These are phyloP conservation scores for Vicia faba DNA, from an alignment of 306 rosid genomes.

Conservation along the genomic window DNA sequence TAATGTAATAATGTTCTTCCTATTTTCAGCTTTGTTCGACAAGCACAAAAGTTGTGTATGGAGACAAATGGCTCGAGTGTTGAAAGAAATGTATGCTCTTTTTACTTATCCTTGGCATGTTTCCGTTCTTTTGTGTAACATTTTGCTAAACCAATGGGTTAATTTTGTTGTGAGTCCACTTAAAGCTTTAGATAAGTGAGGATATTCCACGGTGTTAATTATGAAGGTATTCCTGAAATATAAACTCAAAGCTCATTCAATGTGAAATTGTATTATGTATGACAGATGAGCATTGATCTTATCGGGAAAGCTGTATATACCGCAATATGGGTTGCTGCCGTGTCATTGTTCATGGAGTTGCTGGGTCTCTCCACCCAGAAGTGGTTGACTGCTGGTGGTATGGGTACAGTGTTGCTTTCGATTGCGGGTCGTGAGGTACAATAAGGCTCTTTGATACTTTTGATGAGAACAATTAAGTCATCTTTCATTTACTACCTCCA, in stretches of 20 bases:
- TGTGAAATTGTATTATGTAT: constrained; percentile 48
- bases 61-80: constrained; percentile 62
- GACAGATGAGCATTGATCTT: constrained; percentile 85
- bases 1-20: constrained; percentile 36
- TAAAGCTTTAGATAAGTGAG: constrained; percentile 34
- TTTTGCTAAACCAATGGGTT: constrained; percentile 29
- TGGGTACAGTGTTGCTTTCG: constrained; percentile 88
- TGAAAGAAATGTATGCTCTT: constrained; percentile 73
- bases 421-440: constrained; percentile 99
- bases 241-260: constrained; percentile 17
- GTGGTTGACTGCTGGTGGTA: constrained; percentile 99
- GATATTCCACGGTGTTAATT: constrained; percentile 14
- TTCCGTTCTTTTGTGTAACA: constrained; percentile 29
- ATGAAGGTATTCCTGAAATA: constrained; percentile 42
- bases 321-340: constrained; percentile 97
- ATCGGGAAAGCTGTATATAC: constrained; percentile 87
- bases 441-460: constrained; percentile 37
- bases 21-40: constrained; percentile 80
- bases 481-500: constrained; percentile 19
- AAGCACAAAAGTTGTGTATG: constrained; percentile 61
- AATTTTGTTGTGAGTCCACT: constrained; percentile 27
- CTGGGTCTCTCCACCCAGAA: constrained; percentile 90
- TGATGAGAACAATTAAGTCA: constrained; percentile 12
- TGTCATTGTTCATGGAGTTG: constrained; percentile 92
- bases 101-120: constrained; percentile 27